Evolutionary conservation across 2,329 filamentous ascomycete genomes (phyloP), one percentile per base, ranked within the genome.

Genomic region (Mariannaea elegans): DNA sequence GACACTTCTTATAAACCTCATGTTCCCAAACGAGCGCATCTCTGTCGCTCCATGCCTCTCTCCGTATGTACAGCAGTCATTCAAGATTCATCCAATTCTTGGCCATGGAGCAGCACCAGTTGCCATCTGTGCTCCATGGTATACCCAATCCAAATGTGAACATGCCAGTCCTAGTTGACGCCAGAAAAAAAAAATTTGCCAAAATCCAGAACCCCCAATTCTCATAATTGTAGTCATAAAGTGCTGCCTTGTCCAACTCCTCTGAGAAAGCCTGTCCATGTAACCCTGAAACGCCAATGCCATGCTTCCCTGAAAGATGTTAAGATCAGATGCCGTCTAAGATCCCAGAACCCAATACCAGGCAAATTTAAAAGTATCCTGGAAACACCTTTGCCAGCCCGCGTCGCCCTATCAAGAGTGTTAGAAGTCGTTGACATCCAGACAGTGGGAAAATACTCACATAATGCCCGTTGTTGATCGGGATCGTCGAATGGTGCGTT

Each of bases 371-470:
- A 42, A 69, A 70, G 52, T 78, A 75, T 19, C 77, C 76, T 5
- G 80, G 80, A 52, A 82, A 82, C 50, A 82, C 72, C 41, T 79
- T 80, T 32, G 76, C 73, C 53, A 80, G 70, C 51, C 73, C 75
- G 56, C 76, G 78, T 51, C 77, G 77, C 80, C 80, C 80, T 82
- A 53, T 3, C 24, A 10, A 5, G 4, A 3, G n/a, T 16, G 61
- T 71, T 41, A 71, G 59, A 42, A 36, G n/a, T 7, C n/a, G 42
- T 34, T 39, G 52, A 54, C 7, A 36, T n/a, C 47, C 36, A 19
- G 3, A 8, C 14, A 14, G 8, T n/a, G 31, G 16, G 10, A 9
- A 46, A 3, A 39, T n/a, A 74, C 78, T 75, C 66, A 80, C 78
- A 81, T 59, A 73, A 72, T 31, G 78, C 75, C 60, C 72, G 73